Evolutionary conservation across 352 stramenopile species (phyloP).

Genomic region (Globisporangium spiculum): DNA sequence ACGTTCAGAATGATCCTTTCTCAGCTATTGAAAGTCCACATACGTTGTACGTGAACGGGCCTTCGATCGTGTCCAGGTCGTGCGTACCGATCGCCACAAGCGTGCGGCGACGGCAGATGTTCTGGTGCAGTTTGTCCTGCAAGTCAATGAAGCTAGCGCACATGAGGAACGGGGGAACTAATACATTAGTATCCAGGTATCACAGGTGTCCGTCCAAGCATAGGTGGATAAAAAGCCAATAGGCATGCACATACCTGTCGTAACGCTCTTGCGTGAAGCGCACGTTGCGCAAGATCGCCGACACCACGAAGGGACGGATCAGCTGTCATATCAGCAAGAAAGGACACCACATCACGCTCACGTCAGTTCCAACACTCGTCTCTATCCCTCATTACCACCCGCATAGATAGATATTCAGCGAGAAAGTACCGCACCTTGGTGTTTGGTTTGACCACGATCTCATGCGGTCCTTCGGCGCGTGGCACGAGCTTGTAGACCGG

Average conservation of each 20-base stretch:
- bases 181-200: too few species aligned
- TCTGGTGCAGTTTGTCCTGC: constrained; percentile 99
- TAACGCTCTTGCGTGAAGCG: constrained; percentile 96
- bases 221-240: background rate
- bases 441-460: constrained; percentile 86
- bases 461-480: constrained; percentile 53
- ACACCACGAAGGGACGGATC: constrained; percentile 97
- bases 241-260: constrained; percentile 64
- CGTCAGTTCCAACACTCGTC: background rate
- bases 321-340: constrained; percentile 26
- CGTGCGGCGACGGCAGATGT: constrained; percentile 99
- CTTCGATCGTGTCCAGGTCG: constrained; percentile 96
- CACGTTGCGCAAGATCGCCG: constrained; percentile 96
- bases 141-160: constrained; percentile 97
- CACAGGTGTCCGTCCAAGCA: background rate
- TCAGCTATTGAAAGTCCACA: constrained; percentile 2
- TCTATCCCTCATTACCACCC: background rate
- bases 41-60: constrained; percentile 92
- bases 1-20: background rate
- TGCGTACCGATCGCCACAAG: constrained; percentile 99
- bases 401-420: background rate
- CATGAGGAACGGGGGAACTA: too few species aligned
- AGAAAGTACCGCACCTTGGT: constrained; percentile 51
- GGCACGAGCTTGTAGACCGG: constrained; percentile 84
- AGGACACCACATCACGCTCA: background rate